Conservation (phyloP, 371 early-diverging fungal genomes). For the Mucor piriformis region DNA sequence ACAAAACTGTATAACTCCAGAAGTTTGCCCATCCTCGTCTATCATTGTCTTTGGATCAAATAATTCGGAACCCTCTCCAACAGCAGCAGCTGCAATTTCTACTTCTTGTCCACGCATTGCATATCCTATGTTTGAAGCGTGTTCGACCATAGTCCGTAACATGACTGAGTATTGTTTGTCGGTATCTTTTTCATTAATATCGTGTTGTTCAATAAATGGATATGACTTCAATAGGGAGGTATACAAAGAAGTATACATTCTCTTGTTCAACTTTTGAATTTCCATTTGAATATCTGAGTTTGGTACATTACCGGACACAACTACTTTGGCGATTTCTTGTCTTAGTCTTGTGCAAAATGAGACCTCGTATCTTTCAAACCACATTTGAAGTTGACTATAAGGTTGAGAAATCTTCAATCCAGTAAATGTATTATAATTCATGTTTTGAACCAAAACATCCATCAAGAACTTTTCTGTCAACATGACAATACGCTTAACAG, state of each 20-base stretch:
- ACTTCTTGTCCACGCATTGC: constrained; percentile 52
- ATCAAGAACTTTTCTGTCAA: constrained; percentile 64
- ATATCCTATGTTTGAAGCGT: constrained; percentile 40
- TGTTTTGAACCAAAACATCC: constrained; percentile 49
- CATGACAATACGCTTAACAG: constrained; percentile 54
- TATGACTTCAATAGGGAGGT: constrained; percentile 44
- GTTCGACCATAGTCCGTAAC: constrained; percentile 38
- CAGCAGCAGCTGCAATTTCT: constrained; percentile 49
- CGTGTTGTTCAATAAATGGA: constrained; percentile 46
- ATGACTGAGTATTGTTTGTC: constrained; percentile 37
- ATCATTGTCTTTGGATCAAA: constrained; percentile 44
- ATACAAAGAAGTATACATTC: constrained; percentile 43
- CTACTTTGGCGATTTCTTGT: constrained; percentile 45
- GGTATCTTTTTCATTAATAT: constrained; percentile 32
- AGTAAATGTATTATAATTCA: constrained; percentile 44
- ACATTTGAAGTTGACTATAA: constrained; percentile 29
- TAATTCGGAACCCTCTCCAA: constrained; percentile 40
- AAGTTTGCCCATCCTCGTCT: constrained; percentile 37
- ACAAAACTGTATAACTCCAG: constrained; percentile 42
- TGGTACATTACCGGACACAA: constrained; percentile 29
- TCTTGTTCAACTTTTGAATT: constrained; percentile 34
- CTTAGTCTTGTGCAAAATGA: constrained; percentile 41
- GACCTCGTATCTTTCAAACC: constrained; percentile 32
- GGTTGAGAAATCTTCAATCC: constrained; percentile 32
- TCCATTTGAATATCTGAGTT: constrained; percentile 29